Base-by-base conservation (phyloP, 1,284 basidiomycete species). In the Sporisorium exsertum region DNA sequence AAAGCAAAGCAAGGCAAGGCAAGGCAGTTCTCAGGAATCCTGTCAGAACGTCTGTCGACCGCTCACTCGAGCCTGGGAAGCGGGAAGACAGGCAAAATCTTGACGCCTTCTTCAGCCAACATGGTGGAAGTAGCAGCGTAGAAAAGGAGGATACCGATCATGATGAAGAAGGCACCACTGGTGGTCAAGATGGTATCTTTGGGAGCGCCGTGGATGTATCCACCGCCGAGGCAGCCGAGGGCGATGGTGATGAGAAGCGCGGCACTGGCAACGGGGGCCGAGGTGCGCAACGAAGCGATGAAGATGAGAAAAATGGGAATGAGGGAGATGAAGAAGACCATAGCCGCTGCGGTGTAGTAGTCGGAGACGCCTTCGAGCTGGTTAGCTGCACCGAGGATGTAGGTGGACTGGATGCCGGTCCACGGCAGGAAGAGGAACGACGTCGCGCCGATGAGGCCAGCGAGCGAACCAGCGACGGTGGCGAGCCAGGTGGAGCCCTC, bases 281-380 rank as follows among this genome's bases (percentile, higher is more conserved):
- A 53, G 12, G 78, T 80, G 15, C 69, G 61, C 12, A 78, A 52
- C 15, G 69, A 73, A 18, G 69, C 78, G 24, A 78, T 20, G 50
- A 74, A 71, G 58, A 80, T 64, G 42, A 76, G 27, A 40, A 80
- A 78, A 62, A 80, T 69, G n/a, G 77, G 78, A 55, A 80, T 78
- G 35, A 80, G 58, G 13, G 73, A 29, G 56, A 77, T 47, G 50
- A 80, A 72, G 60, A 55, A 77, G 7, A 77, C 52, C 49, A 78
- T 54, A 6, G 56, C 72, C 0, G 55, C 20, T 1, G 78, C 74
- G 27, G 66, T 64, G 64, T 79, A 67, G 54, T 63, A 68, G 20
- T 65, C 64, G 3, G 27, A 32, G 9, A 71, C 32, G 15, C 73
- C 73, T 1, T 18, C 47, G 3, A 42, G 10, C 22, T 47, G 65